phyloP scores from a whole-genome alignment of 1,284 basidiomycete species.

The Microbotryum lychnidis-dioicae region DNA sequence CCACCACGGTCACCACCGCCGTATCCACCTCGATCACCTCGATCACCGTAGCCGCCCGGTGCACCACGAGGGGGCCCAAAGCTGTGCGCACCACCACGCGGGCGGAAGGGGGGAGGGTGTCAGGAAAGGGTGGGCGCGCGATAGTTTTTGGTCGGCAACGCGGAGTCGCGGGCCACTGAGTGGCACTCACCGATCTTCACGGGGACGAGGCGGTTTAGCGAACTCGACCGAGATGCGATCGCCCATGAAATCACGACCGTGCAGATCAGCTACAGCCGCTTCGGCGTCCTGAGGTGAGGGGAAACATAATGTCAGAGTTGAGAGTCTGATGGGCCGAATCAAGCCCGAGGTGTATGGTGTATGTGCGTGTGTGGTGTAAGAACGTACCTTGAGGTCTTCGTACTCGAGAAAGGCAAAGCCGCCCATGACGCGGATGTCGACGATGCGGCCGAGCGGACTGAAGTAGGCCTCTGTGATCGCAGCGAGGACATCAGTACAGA shows the following conservation, averaged over 20 bases:
- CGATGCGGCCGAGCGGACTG: constrained; percentile 68
- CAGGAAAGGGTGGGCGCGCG: too few relatives aligned
- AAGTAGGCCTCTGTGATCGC: constrained; percentile 26
- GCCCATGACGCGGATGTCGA: constrained; percentile 85
- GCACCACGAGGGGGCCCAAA: constrained; percentile 38
- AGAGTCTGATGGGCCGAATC: too few relatives aligned
- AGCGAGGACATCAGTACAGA: background rate
- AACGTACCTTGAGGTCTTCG: constrained; percentile 60
- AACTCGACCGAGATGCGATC: constrained; percentile 46
- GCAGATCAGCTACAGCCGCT: constrained; percentile 74
- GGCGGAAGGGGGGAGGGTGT: too few relatives aligned
- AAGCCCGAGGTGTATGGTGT: too few relatives aligned
- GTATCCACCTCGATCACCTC: constrained; percentile 16
- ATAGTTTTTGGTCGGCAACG: too few relatives aligned
- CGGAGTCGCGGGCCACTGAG: background rate
- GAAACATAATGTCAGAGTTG: too few relatives aligned
- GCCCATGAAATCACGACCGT: constrained; percentile 80
- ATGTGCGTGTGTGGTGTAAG: too few relatives aligned
- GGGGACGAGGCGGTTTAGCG: constrained; percentile 32
- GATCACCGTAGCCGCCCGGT: constrained; percentile 4
- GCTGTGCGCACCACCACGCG: constrained; percentile 35
- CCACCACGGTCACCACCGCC: constrained; percentile 12
- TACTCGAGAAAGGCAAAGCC: constrained; percentile 94
- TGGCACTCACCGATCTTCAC: constrained; percentile 25
- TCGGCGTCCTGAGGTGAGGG: constrained; percentile 74